Evolutionary conservation across 1,139 yeast genomes (phyloP), one percentile per base, ranked within the genome.

Genomic region (Saccharomyces hybrid): DNA sequence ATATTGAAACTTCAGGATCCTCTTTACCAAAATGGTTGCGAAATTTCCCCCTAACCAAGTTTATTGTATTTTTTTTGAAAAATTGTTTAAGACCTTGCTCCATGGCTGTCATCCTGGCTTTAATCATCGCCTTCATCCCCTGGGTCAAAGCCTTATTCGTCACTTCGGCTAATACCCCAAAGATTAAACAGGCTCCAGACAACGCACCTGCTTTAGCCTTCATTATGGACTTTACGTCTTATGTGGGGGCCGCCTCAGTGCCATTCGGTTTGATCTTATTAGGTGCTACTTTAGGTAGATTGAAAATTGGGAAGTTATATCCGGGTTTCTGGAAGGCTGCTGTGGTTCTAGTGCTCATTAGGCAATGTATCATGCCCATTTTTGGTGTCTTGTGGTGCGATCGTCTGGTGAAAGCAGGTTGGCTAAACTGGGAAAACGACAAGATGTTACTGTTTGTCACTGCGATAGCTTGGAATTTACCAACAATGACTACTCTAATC

Each of bases 201-300:
- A 76, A 77, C 4, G 77, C 77, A 57, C 97, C 97, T 0, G 89
- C 96, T 1, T 74, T 91, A 49, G 87, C 90, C 28, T 91, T 91
- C 62, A 56, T 90, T 9, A 85, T 91, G 80, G 96, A 91, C 66
- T 82, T 83, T 58, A 76, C 93, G 1, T 67, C 81, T 16, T 91
- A 91, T 67, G 74, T 91, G 2, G 96, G 96, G 1, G 83, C 83
- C 1, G 96, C 96, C 0, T 82, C 89, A 32, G 97, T 91, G 32
- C 98, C 97, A 0, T 73, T 88, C 57, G 97, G 97, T 1, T 75
- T 91, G 56, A 68, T 88, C 51, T 67, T 91, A 56, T 70, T 91
- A 41, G 98, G 98, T 2, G 96, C 95, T 11, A 88, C 96, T 3
- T 80, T 91, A 49, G 84, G 96, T 0, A 73, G 96, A 50, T 75